Percentiles rank a stretch among this genome's conserved stretches.
Evolutionary conservation across 2,329 filamentous ascomycete genomes (phyloP).

Genomic region (Fusarium newnesense): DNA sequence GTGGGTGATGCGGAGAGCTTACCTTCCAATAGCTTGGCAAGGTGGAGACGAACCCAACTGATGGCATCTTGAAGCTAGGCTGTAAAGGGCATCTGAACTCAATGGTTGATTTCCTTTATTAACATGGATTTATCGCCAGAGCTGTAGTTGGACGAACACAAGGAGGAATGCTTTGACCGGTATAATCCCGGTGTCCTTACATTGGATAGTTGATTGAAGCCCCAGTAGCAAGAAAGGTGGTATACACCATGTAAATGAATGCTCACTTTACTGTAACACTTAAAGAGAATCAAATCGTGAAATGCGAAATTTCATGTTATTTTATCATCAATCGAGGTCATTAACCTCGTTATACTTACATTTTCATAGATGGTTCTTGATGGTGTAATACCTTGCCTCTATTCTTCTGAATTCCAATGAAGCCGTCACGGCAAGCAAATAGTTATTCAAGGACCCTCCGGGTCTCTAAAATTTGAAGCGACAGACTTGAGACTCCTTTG

Average conservation of each 20-base stretch:
- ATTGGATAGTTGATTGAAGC: background rate
- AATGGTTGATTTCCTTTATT: background rate
- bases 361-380: background rate
- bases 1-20: conserved; percentile 34
- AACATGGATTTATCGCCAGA: background rate
- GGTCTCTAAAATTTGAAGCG: background rate
- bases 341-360: too few species aligned
- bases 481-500: background rate
- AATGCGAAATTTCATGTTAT: background rate
- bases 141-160: background rate
- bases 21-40: conserved; percentile 34
- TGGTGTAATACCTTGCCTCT: background rate
- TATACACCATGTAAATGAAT: background rate
- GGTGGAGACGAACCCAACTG: conserved; percentile 26
- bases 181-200: background rate
- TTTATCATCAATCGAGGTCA: background rate
- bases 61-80: conserved; percentile 30
- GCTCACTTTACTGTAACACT: background rate
- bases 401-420: too few species aligned
- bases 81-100: conserved; percentile 23
- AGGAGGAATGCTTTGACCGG: background rate
- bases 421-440: background rate
- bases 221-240: background rate
- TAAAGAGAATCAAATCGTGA: background rate
- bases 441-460: background rate